Conservation (phyloP, 75 land plant species). For the Selaginella moellendorffii region DNA sequence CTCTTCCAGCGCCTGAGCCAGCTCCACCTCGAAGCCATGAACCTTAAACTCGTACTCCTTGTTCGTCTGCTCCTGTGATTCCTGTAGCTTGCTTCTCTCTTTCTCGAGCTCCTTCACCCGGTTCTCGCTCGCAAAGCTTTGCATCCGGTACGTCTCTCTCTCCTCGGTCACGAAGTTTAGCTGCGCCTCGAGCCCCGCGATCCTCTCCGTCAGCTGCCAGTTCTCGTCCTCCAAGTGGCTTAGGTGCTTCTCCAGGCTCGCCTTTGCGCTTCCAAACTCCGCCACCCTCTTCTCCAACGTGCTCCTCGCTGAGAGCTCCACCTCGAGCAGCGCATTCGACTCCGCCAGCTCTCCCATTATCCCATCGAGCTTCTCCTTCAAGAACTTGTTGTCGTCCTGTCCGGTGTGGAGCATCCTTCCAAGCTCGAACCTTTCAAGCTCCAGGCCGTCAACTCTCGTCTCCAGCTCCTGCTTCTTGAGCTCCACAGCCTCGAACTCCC, state of each 20-base stretch:
- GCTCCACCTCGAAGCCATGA: slow-evolving; percentile 19
- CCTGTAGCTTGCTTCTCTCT: slow-evolving; percentile 20
- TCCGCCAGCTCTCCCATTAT: slow-evolving; percentile 18
- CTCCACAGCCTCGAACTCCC: slow-evolving; percentile 22
- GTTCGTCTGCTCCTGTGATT: slow-evolving; percentile 18
- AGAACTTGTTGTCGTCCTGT: slow-evolving; percentile 16
- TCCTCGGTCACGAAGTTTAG: slow-evolving; percentile 37
- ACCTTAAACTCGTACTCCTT: slow-evolving; percentile 25
- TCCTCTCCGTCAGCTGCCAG: slow-evolving; percentile 34
- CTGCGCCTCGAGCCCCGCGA: slow-evolving; percentile 55
- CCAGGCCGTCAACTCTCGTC: slow-evolving; percentile 20
- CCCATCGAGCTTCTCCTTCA: slow-evolving; percentile 24
- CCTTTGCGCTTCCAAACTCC: slow-evolving; percentile 39
- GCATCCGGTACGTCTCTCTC: slow-evolving; percentile 26
- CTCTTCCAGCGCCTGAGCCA: slow-evolving; percentile 20
- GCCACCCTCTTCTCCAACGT: slow-evolving; percentile 30
- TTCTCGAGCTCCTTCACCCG: slow-evolving; percentile 23
- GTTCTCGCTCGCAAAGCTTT: slow-evolving; percentile 28
- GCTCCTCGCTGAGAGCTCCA: slow-evolving; percentile 28
- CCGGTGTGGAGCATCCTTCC: slow-evolving; percentile 5
- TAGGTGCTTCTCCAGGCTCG: slow-evolving; percentile 30
- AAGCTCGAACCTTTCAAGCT: slow-evolving; percentile 6
- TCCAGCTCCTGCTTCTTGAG: slow-evolving; percentile 26
- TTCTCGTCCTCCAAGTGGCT: slow-evolving; percentile 48
- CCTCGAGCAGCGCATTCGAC: slow-evolving; percentile 24